These are phyloP conservation scores for Penicillium sp. DNA, from an alignment of 2,329 filamentous ascomycete species.

Conservation along the genomic window DNA sequence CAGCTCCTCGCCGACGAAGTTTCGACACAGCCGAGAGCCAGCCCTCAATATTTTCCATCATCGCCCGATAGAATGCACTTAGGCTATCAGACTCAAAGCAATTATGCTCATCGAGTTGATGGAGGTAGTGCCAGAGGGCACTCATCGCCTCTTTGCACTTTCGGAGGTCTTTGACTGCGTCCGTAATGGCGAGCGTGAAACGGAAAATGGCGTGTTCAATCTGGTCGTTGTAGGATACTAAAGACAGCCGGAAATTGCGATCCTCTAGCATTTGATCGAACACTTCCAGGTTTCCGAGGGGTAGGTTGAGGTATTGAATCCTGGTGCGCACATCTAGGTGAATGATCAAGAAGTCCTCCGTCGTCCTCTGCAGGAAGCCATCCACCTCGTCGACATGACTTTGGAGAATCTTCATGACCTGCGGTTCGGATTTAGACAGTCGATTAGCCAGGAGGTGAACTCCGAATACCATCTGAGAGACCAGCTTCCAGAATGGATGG, in stretches of 20 bases:
- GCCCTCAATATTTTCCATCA: slow-evolving; percentile 88
- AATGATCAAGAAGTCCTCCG: slow-evolving; percentile 79
- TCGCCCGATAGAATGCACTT: slow-evolving; percentile 75
- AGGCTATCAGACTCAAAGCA: slow-evolving; percentile 60
- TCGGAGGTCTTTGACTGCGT: slow-evolving; percentile 72
- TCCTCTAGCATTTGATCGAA: slow-evolving; percentile 90
- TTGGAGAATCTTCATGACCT: slow-evolving; percentile 86
- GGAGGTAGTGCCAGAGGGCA: slow-evolving; percentile 73
- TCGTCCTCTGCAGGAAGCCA: slow-evolving; percentile 78
- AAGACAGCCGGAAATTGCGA: slow-evolving; percentile 73
- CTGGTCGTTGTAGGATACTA: slow-evolving; percentile 82
- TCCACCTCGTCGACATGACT: slow-evolving; percentile 93
- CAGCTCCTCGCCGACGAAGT: slow-evolving; percentile 68
- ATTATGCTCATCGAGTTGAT: slow-evolving; percentile 60
- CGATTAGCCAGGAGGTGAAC: slow-evolving; percentile 81
- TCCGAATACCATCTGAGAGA: slow-evolving; percentile 90
- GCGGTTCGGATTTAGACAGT: slow-evolving; percentile 81
- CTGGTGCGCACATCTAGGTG: slow-evolving; percentile 75
- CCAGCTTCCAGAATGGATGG: slow-evolving; percentile 85
- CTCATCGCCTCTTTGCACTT: slow-evolving; percentile 73
- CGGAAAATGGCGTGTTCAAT: slow-evolving; percentile 86
- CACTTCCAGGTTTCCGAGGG: slow-evolving; percentile 74
- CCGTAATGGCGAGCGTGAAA: slow-evolving; percentile 71
- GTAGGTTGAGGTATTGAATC: slow-evolving; percentile 74
- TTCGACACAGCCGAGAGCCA: slow-evolving; percentile 80